Percentiles rank a stretch among this genome's conserved stretches.
Conservation (phyloP, 1,139 yeast genomes). For the Pichia sp. region DNA sequence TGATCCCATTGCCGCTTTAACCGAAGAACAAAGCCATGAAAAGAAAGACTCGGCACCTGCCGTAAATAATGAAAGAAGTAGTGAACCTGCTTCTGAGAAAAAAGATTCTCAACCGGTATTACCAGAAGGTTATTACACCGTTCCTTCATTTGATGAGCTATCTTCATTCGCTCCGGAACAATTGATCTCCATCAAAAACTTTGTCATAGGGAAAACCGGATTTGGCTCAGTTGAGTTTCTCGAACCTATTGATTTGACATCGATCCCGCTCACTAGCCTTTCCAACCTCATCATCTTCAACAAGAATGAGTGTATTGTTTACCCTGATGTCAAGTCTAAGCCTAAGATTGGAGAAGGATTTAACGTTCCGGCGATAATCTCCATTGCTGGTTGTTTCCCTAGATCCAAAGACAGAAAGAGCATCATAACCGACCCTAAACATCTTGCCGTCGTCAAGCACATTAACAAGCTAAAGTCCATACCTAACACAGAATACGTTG, state of each 20-base stretch:
- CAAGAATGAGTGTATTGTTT: conserved; percentile 57
- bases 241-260: conserved; percentile 76
- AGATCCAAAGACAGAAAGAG: conserved; percentile 61
- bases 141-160: conserved; percentile 65
- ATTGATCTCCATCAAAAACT: conserved; percentile 54
- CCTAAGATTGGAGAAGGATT: conserved; percentile 78
- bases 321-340: conserved; percentile 58
- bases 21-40: neutral
- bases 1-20: conserved; percentile 1
- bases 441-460: conserved; percentile 63
- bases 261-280: conserved; percentile 53
- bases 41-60: too few species aligned
- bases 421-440: conserved; percentile 73
- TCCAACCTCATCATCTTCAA: conserved; percentile 63
- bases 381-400: conserved; percentile 77
- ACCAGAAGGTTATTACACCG: conserved; percentile 80
- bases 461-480: conserved; percentile 57
- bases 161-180: conserved; percentile 53
- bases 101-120: conserved; percentile 1
- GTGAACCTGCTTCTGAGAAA: neutral
- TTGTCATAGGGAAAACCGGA: conserved; percentile 74
- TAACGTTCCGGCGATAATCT: conserved; percentile 66
- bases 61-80: neutral
- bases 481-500: conserved; percentile 55
- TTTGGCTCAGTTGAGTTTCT: conserved; percentile 72